A percentile compares a stretch with the other conserved stretches of the same genome.
Evolutionary conservation across 2,329 filamentous ascomycete genomes (phyloP).

Genomic region (Colletotrichum sp.): DNA sequence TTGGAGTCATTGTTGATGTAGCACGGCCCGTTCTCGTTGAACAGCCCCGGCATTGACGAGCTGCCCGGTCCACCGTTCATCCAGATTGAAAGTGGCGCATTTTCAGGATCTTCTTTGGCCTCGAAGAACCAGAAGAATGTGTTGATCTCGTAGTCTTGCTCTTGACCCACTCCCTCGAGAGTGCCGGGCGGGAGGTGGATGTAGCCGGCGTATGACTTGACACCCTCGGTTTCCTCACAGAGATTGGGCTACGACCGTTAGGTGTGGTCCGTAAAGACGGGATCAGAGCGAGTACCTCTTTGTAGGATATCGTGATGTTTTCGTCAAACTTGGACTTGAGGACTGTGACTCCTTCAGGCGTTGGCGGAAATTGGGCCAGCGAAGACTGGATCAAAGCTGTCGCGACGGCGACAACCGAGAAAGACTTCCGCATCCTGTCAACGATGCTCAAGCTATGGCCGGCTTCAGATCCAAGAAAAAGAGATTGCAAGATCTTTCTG

Average conservation of each 20-base stretch:
- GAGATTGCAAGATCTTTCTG: background rate
- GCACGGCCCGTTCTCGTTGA: conserved; percentile 60
- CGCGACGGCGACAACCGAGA: background rate
- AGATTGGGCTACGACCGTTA: conserved; percentile 48
- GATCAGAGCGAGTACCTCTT: conserved; percentile 41
- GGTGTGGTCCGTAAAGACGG: background rate
- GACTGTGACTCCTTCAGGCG: conserved; percentile 39
- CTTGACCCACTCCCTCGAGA: conserved; percentile 38
- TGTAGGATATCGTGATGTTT: conserved; percentile 66
- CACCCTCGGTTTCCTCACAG: conserved; percentile 59
- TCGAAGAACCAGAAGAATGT: conserved; percentile 48
- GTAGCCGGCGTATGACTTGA: conserved; percentile 67
- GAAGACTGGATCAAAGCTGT: conserved; percentile 31
- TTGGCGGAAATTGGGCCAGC: conserved; percentile 26
- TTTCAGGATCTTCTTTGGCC: conserved; percentile 27
- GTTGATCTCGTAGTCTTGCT: conserved; percentile 43
- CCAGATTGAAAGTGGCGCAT: conserved; percentile 55
- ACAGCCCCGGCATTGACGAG: conserved; percentile 56
- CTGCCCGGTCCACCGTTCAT: conserved; percentile 65
- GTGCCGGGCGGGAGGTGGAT: conserved; percentile 52
- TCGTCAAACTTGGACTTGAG: conserved; percentile 60
- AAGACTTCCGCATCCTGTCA: background rate
- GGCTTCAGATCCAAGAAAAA: background rate
- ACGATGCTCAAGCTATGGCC: no score
- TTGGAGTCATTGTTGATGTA: conserved; percentile 55